Conservation (phyloP, 2,329 filamentous ascomycete species). For the Fusarium sp. region DNA sequence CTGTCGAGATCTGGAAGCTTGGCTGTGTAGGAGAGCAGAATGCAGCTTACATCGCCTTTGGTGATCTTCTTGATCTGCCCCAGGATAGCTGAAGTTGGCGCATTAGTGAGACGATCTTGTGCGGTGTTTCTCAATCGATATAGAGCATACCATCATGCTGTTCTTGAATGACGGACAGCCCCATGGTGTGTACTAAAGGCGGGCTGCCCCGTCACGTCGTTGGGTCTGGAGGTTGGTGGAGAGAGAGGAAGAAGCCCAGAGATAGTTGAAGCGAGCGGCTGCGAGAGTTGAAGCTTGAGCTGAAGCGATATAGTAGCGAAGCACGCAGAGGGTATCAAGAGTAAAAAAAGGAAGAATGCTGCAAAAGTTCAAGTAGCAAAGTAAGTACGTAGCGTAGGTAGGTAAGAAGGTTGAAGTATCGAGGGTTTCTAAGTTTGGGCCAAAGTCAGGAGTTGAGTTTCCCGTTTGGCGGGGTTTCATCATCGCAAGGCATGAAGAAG, state of each 20-base stretch:
- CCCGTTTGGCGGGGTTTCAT: constrained; percentile 48
- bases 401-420: constrained; percentile 20
- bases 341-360: constrained; percentile 21
- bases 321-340: constrained; percentile 34
- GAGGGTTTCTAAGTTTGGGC: constrained; percentile 25
- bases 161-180: constrained; percentile 84
- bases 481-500: constrained; percentile 33
- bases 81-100: constrained; percentile 51
- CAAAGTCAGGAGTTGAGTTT: constrained; percentile 43
- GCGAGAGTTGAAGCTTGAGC: neutral
- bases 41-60: constrained; percentile 77
- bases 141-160: constrained; percentile 69
- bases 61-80: constrained; percentile 79
- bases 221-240: constrained; percentile 29
- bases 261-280: constrained; percentile 7
- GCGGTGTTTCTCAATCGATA: neutral
- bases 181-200: constrained; percentile 72
- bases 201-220: constrained; percentile 47
- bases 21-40: neutral
- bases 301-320: constrained; percentile 13
- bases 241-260: neutral
- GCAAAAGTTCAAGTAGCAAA: neutral
- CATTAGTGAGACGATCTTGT: constrained; percentile 36
- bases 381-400: neutral
- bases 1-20: neutral